Evolutionary conservation across 1,284 basidiomycete genomes (phyloP).

Genomic region (Macrocystidia cucumis): DNA sequence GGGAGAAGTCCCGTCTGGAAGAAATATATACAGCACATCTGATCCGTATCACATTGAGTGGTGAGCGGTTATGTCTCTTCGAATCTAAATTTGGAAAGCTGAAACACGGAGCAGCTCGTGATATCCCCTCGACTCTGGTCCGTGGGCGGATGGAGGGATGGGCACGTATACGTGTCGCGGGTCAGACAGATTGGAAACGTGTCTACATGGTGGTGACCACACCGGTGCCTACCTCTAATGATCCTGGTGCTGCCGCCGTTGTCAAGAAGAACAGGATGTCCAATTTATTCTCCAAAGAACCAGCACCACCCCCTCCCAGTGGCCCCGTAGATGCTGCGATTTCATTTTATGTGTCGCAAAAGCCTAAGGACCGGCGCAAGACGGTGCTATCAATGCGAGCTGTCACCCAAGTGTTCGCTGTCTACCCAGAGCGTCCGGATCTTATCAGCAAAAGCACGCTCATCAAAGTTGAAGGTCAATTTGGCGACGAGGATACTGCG

Average conservation of each 20-base stretch:
- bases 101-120: conserved; percentile 42
- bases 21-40: conserved; percentile 98
- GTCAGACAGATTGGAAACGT: conserved; percentile 93
- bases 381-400: conserved; percentile 48
- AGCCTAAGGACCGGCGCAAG: conserved; percentile 66
- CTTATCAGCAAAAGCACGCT: conserved; percentile 82
- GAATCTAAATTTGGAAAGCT: conserved; percentile 2
- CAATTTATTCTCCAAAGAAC: conserved; percentile 48
- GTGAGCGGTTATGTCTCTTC: conserved; percentile 13
- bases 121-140: conserved; percentile 57
- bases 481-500: conserved; percentile 72
- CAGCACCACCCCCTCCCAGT: conserved; percentile 14
- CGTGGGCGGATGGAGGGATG: conserved; percentile 86
- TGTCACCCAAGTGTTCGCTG: conserved; percentile 74
- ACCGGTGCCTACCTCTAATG: conserved; percentile 17
- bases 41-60: conserved; percentile 62
- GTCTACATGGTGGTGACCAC: conserved; percentile 78
- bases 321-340: conserved; percentile 40
- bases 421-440: conserved; percentile 94
- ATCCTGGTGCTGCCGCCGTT: conserved; percentile 8
- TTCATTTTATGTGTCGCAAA: conserved; percentile 51
- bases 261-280: conserved; percentile 62
- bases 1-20: conserved; percentile 94
- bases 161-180: conserved; percentile 87
- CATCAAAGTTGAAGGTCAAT: conserved; percentile 80